These are phyloP conservation scores for Penicillium fimorum DNA, from an alignment of 495 filamentous ascomycete genomes.

Conservation along the genomic window DNA sequence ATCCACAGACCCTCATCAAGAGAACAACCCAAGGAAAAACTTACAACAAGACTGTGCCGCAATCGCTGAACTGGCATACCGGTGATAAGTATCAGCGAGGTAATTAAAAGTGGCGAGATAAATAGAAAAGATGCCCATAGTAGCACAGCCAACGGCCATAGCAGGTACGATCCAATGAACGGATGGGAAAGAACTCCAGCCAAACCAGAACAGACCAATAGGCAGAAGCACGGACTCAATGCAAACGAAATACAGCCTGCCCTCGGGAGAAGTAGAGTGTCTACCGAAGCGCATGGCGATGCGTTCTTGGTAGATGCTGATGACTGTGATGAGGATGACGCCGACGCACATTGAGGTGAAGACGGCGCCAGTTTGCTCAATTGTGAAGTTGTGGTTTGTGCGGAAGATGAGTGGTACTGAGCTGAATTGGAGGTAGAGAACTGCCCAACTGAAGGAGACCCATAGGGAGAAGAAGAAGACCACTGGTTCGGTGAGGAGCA, in stretches of 20 bases:
- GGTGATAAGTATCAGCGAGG: conserved; percentile 85
- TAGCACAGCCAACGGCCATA: conserved; percentile 68
- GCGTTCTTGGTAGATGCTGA: conserved; percentile 74
- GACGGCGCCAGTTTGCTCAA: conserved; percentile 65
- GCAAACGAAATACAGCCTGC: conserved; percentile 80
- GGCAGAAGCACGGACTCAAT: conserved; percentile 67
- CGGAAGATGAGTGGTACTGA: conserved; percentile 76
- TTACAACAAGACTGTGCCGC: conserved; percentile 79
- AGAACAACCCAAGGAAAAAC: conserved; percentile 8
- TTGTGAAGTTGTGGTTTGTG: conserved; percentile 65
- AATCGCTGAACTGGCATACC: conserved; percentile 80
- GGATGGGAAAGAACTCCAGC: conserved; percentile 64
- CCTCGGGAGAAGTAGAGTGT: conserved; percentile 63
- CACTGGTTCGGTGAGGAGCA: conserved; percentile 86
- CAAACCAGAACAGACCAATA: conserved; percentile 80
- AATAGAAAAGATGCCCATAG: conserved; percentile 84
- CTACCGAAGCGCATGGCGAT: conserved; percentile 43
- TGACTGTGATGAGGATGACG: conserved; percentile 61
- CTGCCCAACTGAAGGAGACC: conserved; percentile 87
- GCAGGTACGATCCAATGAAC: conserved; percentile 78
- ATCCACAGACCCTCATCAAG: not conserved
- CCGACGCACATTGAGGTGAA: conserved; percentile 75
- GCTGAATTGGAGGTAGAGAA: conserved; percentile 80
- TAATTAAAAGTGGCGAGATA: conserved; percentile 95
- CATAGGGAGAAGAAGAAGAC: conserved; percentile 95